Evolutionary conservation across 2,329 filamentous ascomycete genomes (phyloP).

Genomic region (Aaosphaeria arxii): DNA sequence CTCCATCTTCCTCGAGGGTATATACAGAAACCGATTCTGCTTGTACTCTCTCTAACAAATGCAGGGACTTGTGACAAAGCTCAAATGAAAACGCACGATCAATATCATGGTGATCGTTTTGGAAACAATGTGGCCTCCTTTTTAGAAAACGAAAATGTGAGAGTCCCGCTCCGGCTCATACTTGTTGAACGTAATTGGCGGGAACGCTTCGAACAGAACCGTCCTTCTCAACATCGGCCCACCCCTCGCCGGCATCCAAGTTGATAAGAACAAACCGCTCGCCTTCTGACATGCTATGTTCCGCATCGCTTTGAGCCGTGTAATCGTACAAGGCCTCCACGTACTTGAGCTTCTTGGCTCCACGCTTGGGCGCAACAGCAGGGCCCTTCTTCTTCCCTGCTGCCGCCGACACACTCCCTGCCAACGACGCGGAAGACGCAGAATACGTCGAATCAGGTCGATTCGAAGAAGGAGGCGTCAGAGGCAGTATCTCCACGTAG

Average conservation of each 20-base stretch:
- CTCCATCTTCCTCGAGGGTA: too few relatives aligned
- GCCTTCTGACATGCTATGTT: conserved; percentile 87
- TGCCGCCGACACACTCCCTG: conserved; percentile 45
- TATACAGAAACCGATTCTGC: too few relatives aligned
- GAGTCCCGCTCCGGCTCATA: conserved; percentile 38
- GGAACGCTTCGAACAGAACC: conserved; percentile 85
- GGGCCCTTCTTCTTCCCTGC: conserved; percentile 80
- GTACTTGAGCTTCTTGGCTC: conserved; percentile 91
- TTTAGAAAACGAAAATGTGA: conserved; percentile 8
- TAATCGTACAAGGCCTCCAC: conserved; percentile 95
- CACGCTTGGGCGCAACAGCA: conserved; percentile 83
- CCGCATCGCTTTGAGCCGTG: conserved; percentile 75
- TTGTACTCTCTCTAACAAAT: too few relatives aligned
- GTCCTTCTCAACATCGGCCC: conserved; percentile 94
- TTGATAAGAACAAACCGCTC: conserved; percentile 89
- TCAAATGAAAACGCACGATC: conserved; percentile 51
- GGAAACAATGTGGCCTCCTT: too few relatives aligned
- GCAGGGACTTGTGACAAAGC: conserved; percentile 41
- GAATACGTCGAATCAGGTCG: conserved; percentile 63
- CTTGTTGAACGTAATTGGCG: conserved; percentile 84
- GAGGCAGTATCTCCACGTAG: conserved; percentile 70
- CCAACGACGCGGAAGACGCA: conserved; percentile 72
- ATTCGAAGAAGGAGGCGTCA: conserved; percentile 41
- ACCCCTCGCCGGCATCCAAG: conserved; percentile 87
- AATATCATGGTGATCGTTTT: too few relatives aligned